phyloP scores from a whole-genome alignment of 192 early-diverging fungal species.

The Backusella tarrabulga region DNA sequence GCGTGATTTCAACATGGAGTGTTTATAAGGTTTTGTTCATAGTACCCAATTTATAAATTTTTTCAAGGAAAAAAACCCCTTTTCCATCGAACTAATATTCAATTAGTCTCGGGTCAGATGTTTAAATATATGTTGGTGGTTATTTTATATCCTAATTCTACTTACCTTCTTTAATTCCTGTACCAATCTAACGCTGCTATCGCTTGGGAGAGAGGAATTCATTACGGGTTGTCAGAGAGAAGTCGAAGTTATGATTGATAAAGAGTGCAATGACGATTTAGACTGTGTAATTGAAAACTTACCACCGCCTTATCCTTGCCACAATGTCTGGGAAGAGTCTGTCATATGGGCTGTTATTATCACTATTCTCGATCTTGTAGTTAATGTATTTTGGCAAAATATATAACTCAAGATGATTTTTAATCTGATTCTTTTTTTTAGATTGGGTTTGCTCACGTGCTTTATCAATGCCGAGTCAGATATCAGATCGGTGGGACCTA shows the following conservation, averaged over 20 bases:
- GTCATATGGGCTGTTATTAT: conserved; percentile 5
- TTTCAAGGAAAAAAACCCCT: neutral
- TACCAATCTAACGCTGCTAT: neutral
- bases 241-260: neutral
- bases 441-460: neutral
- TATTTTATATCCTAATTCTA: conserved; percentile 6
- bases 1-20: conserved; percentile 10
- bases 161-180: conserved; percentile 1
- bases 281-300: neutral
- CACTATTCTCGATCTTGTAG: neutral
- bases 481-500: neutral
- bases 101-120: neutral
- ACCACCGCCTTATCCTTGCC: neutral
- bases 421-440: neutral
- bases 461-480: neutral
- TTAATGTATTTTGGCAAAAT: neutral
- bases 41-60: neutral
- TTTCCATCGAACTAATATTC: neutral
- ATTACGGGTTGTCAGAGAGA: neutral
- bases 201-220: neutral
- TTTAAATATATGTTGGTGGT: conserved; percentile 11
- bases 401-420: neutral
- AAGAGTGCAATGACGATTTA: neutral
- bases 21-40: neutral
- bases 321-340: neutral